Evolutionary conservation across 2,329 filamentous ascomycete genomes (phyloP).

Genomic region (Emmonsiellopsis sp.): DNA sequence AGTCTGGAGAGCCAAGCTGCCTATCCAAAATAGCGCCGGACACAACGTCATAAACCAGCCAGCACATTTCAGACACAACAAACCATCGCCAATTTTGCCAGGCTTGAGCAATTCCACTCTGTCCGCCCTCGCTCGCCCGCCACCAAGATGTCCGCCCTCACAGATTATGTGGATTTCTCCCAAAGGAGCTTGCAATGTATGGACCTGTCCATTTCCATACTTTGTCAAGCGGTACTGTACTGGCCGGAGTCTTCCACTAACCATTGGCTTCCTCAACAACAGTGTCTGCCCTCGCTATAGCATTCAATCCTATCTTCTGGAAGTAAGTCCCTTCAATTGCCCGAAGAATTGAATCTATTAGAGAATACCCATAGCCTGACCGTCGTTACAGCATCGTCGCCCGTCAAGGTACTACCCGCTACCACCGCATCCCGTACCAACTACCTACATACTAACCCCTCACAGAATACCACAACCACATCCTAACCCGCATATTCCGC

Average conservation of each 20-base stretch:
- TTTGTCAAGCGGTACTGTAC: no score
- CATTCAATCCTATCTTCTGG: slow-evolving; percentile 99
- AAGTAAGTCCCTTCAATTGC: slow-evolving; percentile 58
- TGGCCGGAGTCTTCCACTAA: background rate
- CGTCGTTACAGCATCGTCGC: slow-evolving; percentile 60
- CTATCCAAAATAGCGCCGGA: no score
- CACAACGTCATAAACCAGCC: background rate
- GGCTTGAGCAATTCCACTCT: background rate
- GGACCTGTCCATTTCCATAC: slow-evolving; percentile 17
- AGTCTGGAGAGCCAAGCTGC: no score
- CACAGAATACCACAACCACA: slow-evolving; percentile 81
- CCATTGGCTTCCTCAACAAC: slow-evolving; percentile 10
- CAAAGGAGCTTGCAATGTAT: slow-evolving; percentile 59
- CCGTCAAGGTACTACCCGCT: slow-evolving; percentile 56
- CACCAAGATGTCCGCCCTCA: slow-evolving; percentile 25
- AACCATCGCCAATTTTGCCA: background rate
- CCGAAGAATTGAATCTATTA: background rate
- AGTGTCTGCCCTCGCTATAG: slow-evolving; percentile 76
- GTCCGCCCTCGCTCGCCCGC: background rate
- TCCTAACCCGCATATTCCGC: slow-evolving; percentile 81
- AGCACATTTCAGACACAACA: background rate
- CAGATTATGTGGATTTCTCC: slow-evolving; percentile 50
- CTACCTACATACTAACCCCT: slow-evolving; percentile 5
- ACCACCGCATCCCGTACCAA: background rate
- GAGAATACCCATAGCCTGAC: background rate